phyloP scores from a whole-genome alignment of 352 stramenopile species.

The Phytophthora ohioensis region DNA sequence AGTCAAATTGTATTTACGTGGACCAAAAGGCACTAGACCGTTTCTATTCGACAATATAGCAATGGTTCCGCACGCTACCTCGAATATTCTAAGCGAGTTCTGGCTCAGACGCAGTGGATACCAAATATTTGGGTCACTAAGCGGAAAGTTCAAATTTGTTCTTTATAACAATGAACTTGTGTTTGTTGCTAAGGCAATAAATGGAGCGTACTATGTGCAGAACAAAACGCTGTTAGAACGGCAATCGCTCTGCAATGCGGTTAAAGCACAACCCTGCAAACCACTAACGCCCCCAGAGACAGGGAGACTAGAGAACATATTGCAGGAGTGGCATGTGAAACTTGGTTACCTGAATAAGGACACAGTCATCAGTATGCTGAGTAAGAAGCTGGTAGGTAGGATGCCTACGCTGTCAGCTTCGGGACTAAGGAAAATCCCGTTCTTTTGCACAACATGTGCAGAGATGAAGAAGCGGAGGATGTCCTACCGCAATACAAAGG shows the following conservation, averaged over 20 bases:
- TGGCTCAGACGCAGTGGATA: not conserved
- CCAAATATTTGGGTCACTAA: too few relatives aligned
- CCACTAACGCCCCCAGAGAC: not conserved
- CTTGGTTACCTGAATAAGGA: conserved; percentile 17
- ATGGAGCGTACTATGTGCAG: conserved; percentile 18
- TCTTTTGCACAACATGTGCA: conserved; percentile 23
- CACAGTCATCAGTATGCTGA: conserved; percentile 8
- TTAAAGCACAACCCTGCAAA: conserved; percentile 12
- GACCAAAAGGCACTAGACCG: not conserved
- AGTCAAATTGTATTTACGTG: conserved; percentile 23
- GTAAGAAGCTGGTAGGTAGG: not conserved
- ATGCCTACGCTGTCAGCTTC: conserved; percentile 1
- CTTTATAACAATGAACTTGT: too few relatives aligned
- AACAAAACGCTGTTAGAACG: conserved; percentile 7
- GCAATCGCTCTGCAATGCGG: conserved; percentile 12
- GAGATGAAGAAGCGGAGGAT: conserved; percentile 24
- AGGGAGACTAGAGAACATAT: not conserved
- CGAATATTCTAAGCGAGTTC: conserved; percentile 24
- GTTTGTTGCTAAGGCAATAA: conserved; percentile 4
- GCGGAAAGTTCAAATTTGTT: too few relatives aligned
- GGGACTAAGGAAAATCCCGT: not conserved
- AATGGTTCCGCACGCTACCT: conserved; percentile 15
- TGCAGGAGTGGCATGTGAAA: conserved; percentile 1
- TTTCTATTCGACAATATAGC: conserved; percentile 21
- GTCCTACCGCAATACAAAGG: conserved; percentile 23